A percentile compares a stretch with the other conserved stretches of the same genome.
phyloP scores from a whole-genome alignment of 2,329 filamentous ascomycete genomes.

The Arthrobotrys musiformis region DNA sequence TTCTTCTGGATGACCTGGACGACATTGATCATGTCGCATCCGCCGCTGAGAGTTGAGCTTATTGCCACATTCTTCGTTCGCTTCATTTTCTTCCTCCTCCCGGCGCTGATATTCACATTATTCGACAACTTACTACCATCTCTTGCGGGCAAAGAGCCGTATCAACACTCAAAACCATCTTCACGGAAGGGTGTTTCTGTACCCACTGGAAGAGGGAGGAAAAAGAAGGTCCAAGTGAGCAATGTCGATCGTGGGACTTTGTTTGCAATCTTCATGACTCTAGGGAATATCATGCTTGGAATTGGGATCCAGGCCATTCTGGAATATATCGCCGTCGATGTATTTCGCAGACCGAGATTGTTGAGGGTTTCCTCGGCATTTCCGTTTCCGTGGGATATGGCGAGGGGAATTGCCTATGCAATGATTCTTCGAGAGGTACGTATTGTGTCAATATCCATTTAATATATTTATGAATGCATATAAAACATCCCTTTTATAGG shows the following conservation, averaged over 20 bases:
- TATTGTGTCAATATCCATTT: conserved; percentile 9
- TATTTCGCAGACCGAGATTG: conserved; percentile 68
- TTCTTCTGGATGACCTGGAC: conserved; percentile 94
- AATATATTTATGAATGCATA: background rate
- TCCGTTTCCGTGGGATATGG: conserved; percentile 72
- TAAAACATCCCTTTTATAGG: too few species aligned
- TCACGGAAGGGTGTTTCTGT: conserved; percentile 66
- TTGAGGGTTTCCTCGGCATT: conserved; percentile 71
- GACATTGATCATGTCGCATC: conserved; percentile 80
- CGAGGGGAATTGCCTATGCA: conserved; percentile 68
- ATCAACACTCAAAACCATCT: conserved; percentile 4
- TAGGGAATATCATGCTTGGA: conserved; percentile 69
- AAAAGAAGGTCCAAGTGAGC: conserved; percentile 58
- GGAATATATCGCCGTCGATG: conserved; percentile 68
- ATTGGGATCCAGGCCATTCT: conserved; percentile 68
- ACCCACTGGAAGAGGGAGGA: conserved; percentile 65
- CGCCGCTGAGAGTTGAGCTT: conserved; percentile 78
- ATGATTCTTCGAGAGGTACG: conserved; percentile 70
- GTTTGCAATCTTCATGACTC: conserved; percentile 68
- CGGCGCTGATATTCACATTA: conserved; percentile 76
- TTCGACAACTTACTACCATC: conserved; percentile 79
- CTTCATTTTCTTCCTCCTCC: conserved; percentile 76
- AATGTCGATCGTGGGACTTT: conserved; percentile 47
- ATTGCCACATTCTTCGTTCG: conserved; percentile 76
- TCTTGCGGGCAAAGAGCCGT: conserved; percentile 71